Evolutionary conservation across 352 stramenopile genomes (phyloP).

Genomic region (Hyaloperonospora brassicae): DNA sequence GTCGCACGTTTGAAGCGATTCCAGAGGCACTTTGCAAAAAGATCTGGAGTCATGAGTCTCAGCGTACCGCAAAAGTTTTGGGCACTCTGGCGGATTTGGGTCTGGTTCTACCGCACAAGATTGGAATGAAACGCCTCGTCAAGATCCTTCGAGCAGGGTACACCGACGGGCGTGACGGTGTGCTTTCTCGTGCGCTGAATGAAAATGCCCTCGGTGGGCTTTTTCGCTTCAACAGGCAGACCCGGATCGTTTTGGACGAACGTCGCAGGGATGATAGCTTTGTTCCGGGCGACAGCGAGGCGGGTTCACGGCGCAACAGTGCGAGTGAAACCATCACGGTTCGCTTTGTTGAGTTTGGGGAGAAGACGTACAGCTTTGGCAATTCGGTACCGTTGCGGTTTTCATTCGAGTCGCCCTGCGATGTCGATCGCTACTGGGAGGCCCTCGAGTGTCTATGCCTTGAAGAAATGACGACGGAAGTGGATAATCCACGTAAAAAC

Average conservation of each 20-base stretch:
- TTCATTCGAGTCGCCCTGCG: slow-evolving; percentile 25
- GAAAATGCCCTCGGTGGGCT: slow-evolving; percentile 66
- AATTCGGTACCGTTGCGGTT: slow-evolving; percentile 51
- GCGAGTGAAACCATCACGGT: slow-evolving; percentile 30
- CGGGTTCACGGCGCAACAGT: slow-evolving; percentile 8
- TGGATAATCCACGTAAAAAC: slow-evolving; percentile 43
- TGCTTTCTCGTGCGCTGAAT: slow-evolving; percentile 57
- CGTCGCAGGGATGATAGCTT: slow-evolving; percentile 5
- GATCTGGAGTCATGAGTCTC: slow-evolving; percentile 63
- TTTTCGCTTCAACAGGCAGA: slow-evolving; percentile 45
- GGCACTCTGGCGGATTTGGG: slow-evolving; percentile 60
- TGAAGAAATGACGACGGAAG: slow-evolving; percentile 76
- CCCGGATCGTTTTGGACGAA: slow-evolving; percentile 50
- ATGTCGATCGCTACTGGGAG: slow-evolving; percentile 71
- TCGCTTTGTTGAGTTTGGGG: slow-evolving; percentile 50
- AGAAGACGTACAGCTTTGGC: slow-evolving; percentile 66
- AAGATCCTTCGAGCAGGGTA: slow-evolving; percentile 63
- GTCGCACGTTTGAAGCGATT: slow-evolving; percentile 38
- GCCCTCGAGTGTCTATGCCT: slow-evolving; percentile 70
- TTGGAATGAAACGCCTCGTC: slow-evolving; percentile 73
- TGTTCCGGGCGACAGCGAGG: slow-evolving; percentile 7
- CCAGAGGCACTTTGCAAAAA: slow-evolving; percentile 41
- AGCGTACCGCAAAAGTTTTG: slow-evolving; percentile 63
- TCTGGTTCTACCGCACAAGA: slow-evolving; percentile 67
- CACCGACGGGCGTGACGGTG: slow-evolving; percentile 55